Evolutionary conservation across 2,329 filamentous ascomycete species (phyloP).

Genomic region (Sporothrix brunneoviolacea): DNA sequence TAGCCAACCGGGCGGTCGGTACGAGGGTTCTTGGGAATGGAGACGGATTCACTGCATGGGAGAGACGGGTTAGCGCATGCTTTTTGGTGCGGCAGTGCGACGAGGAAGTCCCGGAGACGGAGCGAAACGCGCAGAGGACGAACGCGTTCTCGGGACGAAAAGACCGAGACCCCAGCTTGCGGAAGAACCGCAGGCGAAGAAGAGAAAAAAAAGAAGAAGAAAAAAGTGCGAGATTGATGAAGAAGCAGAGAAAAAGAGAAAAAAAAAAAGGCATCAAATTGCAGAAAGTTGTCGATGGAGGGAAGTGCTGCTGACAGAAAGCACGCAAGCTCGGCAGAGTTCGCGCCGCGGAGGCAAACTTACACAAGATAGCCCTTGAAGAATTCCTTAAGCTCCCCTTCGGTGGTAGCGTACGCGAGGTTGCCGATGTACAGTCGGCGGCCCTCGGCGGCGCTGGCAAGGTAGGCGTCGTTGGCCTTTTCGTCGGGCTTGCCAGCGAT

Average conservation of each 20-base stretch:
- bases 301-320: not conserved
- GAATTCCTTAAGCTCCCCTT: slow-evolving; percentile 99
- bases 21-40: slow-evolving; percentile 98
- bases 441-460: slow-evolving; percentile 96
- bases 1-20: slow-evolving; percentile 98
- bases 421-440: slow-evolving; percentile 99
- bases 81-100: not conserved
- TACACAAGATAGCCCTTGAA: slow-evolving; percentile 99
- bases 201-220: too few relatives aligned
- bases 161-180: too few relatives aligned
- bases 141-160: too few relatives aligned
- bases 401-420: slow-evolving; percentile 99
- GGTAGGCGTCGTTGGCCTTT: slow-evolving; percentile 78
- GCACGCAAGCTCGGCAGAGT: too few relatives aligned
- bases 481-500: slow-evolving; percentile 53
- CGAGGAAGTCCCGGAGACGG: too few relatives aligned
- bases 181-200: too few relatives aligned
- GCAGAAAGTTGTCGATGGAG: too few relatives aligned
- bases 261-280: too few relatives aligned
- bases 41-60: slow-evolving; percentile 78
- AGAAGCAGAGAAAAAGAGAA: too few relatives aligned
- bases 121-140: too few relatives aligned
- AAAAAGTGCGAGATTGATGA: not conserved
- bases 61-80: not conserved
- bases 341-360: slow-evolving; percentile 50